These are phyloP conservation scores for Flueggea neowawraea DNA, from an alignment of 441 rosid species.

Conservation along the genomic window DNA sequence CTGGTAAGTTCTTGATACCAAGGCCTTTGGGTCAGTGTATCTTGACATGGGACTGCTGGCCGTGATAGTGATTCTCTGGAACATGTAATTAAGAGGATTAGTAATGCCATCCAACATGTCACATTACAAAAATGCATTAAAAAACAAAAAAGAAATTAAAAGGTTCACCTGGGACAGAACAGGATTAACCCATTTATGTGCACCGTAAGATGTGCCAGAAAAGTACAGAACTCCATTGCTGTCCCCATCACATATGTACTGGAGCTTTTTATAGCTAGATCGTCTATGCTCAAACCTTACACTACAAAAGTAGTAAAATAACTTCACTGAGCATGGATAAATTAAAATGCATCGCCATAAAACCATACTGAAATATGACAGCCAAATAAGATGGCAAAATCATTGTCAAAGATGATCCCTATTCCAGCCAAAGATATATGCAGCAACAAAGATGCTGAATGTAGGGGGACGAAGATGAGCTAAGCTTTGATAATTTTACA, in stretches of 20 bases:
- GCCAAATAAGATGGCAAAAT: no score
- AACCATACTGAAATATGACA: constrained; percentile 1
- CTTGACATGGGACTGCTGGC: constrained; percentile 92
- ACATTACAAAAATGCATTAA: background rate
- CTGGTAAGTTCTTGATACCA: constrained; percentile 87
- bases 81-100: constrained; percentile 19
- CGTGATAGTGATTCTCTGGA: constrained; percentile 69
- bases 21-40: constrained; percentile 85
- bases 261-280: constrained; percentile 96
- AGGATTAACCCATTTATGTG: constrained; percentile 99
- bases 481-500: no score
- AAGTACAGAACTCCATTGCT: constrained; percentile 91
- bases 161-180: constrained; percentile 74
- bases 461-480: no score
- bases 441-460: no score
- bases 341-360: background rate
- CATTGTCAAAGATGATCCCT: no score
- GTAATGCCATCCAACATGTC: constrained; percentile 4
- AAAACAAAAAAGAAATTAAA: constrained; percentile 7
- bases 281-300: constrained; percentile 74
- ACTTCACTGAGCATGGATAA: background rate
- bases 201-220: constrained; percentile 88
- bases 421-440: no score
- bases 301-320: constrained; percentile 21
- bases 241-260: constrained; percentile 96